Percentiles rank a stretch among this genome's conserved stretches.
Evolutionary conservation across 305 asterid species (phyloP).

Genomic region (Solanum aculeatissimum): DNA sequence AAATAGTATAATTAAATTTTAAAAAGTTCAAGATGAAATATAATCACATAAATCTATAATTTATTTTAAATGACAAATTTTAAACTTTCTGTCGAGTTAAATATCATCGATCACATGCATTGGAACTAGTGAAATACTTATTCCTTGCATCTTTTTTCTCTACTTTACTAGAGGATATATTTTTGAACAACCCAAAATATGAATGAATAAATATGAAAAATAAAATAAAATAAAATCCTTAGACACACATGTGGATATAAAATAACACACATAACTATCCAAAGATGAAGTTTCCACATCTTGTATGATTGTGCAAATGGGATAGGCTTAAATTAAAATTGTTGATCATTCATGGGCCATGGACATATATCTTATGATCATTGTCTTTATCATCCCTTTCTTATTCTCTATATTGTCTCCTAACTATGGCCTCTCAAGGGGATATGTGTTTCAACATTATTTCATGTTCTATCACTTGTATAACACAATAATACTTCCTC

Average conservation of each 20-base stretch:
- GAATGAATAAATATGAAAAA: not conserved
- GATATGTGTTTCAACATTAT: not conserved
- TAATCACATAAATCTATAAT: not conserved
- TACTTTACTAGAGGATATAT: not conserved
- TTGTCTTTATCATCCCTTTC: not conserved
- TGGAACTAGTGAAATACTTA: not conserved
- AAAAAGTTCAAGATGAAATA: not conserved
- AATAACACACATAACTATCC: not conserved
- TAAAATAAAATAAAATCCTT: not conserved
- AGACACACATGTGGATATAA: not conserved
- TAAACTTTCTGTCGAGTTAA: not conserved
- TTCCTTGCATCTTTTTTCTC: not conserved
- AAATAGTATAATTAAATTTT: not conserved
- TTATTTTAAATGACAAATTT: not conserved
- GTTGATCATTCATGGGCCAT: not conserved
- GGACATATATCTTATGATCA: not conserved
- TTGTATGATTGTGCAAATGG: not conserved
- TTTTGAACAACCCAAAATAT: not conserved
- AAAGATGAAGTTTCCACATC: not conserved
- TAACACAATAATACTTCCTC: not conserved
- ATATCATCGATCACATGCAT: not conserved
- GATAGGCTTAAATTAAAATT: not conserved
- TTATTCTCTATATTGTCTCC: not conserved
- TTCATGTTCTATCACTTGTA: not conserved
- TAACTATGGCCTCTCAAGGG: not conserved